phyloP scores from a whole-genome alignment of 75 land plant genomes.

The Selaginella tamariscina region DNA sequence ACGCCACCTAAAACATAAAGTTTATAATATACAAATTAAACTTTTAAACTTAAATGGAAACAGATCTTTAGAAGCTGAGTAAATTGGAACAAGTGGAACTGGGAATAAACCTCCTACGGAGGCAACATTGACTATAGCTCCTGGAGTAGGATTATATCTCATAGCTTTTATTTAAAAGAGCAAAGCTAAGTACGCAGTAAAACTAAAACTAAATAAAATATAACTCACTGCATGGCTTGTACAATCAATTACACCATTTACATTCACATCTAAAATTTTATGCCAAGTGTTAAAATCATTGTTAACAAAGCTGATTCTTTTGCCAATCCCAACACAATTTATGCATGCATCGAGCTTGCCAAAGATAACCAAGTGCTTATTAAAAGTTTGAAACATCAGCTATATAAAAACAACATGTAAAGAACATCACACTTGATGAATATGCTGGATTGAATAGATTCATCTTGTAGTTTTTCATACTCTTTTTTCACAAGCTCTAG shows the following conservation, averaged over 20 bases:
- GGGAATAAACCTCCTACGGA: conserved; percentile 96
- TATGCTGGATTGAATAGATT: conserved; percentile 36
- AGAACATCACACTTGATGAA: conserved; percentile 88
- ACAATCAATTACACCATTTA: conserved; percentile 67
- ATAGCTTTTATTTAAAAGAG: conserved; percentile 49
- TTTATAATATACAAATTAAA: background rate
- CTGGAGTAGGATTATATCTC: conserved; percentile 33
- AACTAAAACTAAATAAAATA: background rate
- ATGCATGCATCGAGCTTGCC: conserved; percentile 90
- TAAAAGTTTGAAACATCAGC: conserved; percentile 34
- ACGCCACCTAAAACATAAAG: background rate
- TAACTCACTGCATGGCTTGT: conserved; percentile 61
- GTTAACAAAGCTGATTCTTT: conserved; percentile 26
- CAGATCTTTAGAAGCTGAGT: conserved; percentile 76
- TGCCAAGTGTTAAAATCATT: conserved; percentile 67
- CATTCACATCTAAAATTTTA: conserved; percentile 47
- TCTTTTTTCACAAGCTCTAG: conserved; percentile 38
- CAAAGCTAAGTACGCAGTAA: background rate
- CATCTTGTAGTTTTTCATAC: conserved; percentile 35
- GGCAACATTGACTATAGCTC: conserved; percentile 62
- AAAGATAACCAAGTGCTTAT: conserved; percentile 53
- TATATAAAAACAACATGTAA: too few species aligned
- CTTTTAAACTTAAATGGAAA: background rate
- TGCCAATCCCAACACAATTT: conserved; percentile 69
- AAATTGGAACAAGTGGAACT: conserved; percentile 36